Evolutionary conservation across 2,329 filamentous ascomycete genomes (phyloP).

Genomic region (Colletotrichum tropicale): DNA sequence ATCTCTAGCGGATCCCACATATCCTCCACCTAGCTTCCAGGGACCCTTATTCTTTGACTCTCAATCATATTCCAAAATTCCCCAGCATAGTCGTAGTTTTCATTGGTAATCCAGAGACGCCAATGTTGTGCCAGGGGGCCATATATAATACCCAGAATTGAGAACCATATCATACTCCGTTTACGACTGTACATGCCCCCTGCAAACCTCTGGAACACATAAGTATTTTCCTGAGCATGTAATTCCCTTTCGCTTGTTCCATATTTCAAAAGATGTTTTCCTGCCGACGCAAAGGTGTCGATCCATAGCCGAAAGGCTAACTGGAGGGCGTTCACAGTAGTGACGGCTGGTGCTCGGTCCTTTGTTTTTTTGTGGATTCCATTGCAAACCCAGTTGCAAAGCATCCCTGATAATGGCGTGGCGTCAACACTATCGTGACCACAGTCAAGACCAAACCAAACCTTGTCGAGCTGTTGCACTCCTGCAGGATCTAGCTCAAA

Average conservation of each 20-base stretch:
- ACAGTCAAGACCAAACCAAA: rapidly evolving
- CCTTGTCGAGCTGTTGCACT: rapidly evolving
- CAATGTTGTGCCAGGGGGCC: not conserved
- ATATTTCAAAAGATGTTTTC: not conserved
- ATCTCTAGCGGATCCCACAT: too few species aligned
- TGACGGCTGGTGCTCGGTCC: rapidly evolving
- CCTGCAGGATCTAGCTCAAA: not conserved
- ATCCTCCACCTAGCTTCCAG: not conserved
- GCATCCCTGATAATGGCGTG: not conserved
- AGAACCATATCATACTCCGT: too few species aligned
- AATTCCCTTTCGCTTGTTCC: not conserved
- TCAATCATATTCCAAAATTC: rapidly evolving
- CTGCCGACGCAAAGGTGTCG: not conserved
- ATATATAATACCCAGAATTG: not conserved
- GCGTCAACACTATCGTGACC: rapidly evolving
- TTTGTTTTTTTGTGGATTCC: rapidly evolving
- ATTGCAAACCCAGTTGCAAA: rapidly evolving
- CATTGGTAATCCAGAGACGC: not conserved
- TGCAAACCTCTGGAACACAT: not conserved
- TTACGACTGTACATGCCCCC: too few species aligned
- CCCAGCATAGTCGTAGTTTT: not conserved
- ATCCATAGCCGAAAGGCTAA: not conserved
- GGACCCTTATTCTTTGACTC: not conserved
- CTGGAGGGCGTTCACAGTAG: rapidly evolving
- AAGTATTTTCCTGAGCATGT: rapidly evolving